phyloP scores from a whole-genome alignment of 2,329 filamentous ascomycete species.

The Helotiales sp. region DNA sequence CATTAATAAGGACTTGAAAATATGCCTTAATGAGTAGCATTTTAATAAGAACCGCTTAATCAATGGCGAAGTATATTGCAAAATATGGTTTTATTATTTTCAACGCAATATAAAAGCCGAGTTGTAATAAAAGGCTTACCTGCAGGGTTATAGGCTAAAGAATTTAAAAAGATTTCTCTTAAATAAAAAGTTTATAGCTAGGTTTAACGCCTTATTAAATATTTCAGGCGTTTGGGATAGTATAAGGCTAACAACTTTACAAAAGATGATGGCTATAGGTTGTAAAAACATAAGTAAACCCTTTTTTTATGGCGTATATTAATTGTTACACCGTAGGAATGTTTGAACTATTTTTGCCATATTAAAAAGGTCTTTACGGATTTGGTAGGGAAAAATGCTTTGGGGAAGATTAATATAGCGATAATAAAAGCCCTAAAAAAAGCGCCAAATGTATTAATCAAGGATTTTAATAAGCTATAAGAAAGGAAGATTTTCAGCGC shows the following conservation, averaged over 20 bases:
- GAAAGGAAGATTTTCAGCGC: conserved; percentile 42
- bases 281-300: conserved; percentile 13
- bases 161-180: not conserved
- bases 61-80: not conserved
- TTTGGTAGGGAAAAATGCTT: not conserved
- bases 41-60: too few species aligned
- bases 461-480: too few species aligned
- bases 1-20: too few species aligned
- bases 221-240: conserved; percentile 24
- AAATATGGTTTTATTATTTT: too few species aligned
- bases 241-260: conserved; percentile 27
- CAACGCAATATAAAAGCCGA: not conserved
- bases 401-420: conserved; percentile 1
- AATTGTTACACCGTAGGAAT: conserved; percentile 5
- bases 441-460: conserved; percentile 39
- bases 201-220: conserved; percentile 25
- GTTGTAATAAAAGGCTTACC: not conserved
- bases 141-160: conserved; percentile 4
- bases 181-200: conserved; percentile 16
- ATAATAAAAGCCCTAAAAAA: conserved; percentile 44
- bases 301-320: conserved; percentile 1
- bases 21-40: too few species aligned
- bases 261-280: conserved; percentile 20
- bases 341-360: conserved; percentile 1
- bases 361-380: not conserved